A percentile compares a stretch with the other conserved stretches of the same genome.
Evolutionary conservation across 2,329 filamentous ascomycete genomes (phyloP).

Genomic region (Verticillium isaacii): DNA sequence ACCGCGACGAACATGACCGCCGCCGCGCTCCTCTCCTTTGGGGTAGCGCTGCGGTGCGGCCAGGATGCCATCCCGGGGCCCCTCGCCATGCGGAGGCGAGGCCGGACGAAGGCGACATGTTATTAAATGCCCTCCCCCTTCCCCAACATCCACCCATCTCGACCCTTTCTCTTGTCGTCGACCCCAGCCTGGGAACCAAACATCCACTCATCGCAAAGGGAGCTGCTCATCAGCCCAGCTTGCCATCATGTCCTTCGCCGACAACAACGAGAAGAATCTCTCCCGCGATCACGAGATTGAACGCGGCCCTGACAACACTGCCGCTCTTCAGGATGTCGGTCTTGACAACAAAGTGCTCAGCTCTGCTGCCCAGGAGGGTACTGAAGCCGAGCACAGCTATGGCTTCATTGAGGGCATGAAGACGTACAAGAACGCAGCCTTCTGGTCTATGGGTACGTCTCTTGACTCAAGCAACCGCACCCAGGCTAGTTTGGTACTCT

Average conservation of each 20-base stretch:
- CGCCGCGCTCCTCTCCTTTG: background rate
- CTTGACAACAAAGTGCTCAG: slow-evolving; percentile 31
- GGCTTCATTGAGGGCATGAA: slow-evolving; percentile 27
- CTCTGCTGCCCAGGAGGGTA: slow-evolving; percentile 29
- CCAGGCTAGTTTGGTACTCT: background rate
- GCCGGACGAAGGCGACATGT: background rate
- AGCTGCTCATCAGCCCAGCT: background rate
- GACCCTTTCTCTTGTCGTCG: background rate
- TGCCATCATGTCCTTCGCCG: background rate
- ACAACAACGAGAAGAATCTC: slow-evolving; percentile 12
- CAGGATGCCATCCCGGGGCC: background rate
- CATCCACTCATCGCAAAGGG: background rate
- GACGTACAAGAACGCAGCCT: slow-evolving; percentile 33
- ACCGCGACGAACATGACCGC: background rate
- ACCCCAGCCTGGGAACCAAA: background rate
- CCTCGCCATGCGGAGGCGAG: background rate
- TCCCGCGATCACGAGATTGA: slow-evolving; percentile 21
- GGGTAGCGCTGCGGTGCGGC: background rate
- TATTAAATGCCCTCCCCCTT: background rate
- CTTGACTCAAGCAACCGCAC: too few species aligned
- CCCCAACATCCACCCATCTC: background rate
- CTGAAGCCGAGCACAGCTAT: slow-evolving; percentile 30
- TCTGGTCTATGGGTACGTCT: slow-evolving; percentile 33
- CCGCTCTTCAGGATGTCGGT: slow-evolving; percentile 25
- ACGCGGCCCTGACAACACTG: slow-evolving; percentile 21